A percentile compares a stretch with the other conserved stretches of the same genome.
phyloP scores from a whole-genome alignment of 371 early-diverging fungal species.

The Rhizopus stolonifer region DNA sequence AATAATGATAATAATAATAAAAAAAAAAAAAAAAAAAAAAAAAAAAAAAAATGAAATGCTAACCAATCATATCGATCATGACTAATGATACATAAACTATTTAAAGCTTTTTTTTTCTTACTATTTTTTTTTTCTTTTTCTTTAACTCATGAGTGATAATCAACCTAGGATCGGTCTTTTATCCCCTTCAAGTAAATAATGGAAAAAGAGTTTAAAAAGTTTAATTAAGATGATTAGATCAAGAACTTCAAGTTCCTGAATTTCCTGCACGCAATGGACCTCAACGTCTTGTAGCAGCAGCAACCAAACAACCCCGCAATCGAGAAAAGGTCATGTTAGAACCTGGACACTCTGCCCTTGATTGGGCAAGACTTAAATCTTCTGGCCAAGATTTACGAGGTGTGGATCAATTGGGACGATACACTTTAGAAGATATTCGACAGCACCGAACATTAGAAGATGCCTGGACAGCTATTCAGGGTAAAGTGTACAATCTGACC shows the following conservation, averaged over 20 bases:
- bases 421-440: constrained; percentile 77
- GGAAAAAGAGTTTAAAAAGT: too few relatives aligned
- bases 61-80: too few relatives aligned
- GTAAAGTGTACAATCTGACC: constrained; percentile 95
- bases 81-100: too few relatives aligned
- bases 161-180: too few relatives aligned
- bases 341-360: constrained; percentile 90
- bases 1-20: not conserved
- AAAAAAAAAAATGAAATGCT: too few relatives aligned
- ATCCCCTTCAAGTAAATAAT: not conserved
- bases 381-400: constrained; percentile 78
- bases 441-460: constrained; percentile 79
- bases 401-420: constrained; percentile 43
- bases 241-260: constrained; percentile 37
- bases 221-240: constrained; percentile 30
- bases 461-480: constrained; percentile 92
- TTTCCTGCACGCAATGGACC: constrained; percentile 53
- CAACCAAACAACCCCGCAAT: constrained; percentile 49
- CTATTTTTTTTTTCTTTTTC: too few relatives aligned
- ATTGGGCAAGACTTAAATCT: constrained; percentile 86
- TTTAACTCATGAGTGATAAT: too few relatives aligned
- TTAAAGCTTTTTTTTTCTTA: not conserved
- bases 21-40: too few relatives aligned
- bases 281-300: constrained; percentile 48
- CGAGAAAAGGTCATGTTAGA: constrained; percentile 81